Evolutionary conservation across 495 filamentous ascomycete genomes (phyloP), one percentile per base, ranked within the genome.

Genomic region (Neurospora hispaniola): DNA sequence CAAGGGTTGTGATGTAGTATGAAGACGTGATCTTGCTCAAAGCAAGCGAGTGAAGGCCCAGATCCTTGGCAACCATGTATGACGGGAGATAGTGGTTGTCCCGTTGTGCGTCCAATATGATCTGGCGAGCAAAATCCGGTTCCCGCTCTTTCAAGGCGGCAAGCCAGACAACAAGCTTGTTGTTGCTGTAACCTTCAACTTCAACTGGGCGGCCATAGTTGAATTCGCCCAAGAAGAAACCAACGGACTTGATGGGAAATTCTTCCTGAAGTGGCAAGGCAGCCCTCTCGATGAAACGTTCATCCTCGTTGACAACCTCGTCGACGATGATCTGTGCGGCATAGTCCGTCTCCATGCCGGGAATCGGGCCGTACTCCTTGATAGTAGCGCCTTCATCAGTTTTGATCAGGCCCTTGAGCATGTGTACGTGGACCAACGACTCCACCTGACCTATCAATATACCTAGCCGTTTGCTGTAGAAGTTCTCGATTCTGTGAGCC

Each of bases 221-320:
- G 82, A 90, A 95, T 4, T 98, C 96, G 54, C 96, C 96, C n/a
- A 99, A 82, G 84, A 97, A 99, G 84, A 99, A 98, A 2, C 91
- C 94, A 48, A 89, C 86, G 16, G 92, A 90, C 70, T 89, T 90
- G 71, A 89, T 80, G 0, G 96, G 94, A 78, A 98, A 98, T 74
- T 99, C 96, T 80, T 98, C 89, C 78, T 94, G 92, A 48, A 99
- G 89, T 3, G 94, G 91, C 10, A 96, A 74, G 27, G 96, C 94
- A 42, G 88, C 90, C 74, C 89, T 89, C 83, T 99, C 96, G 62
- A 98, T 86, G 82, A 98, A 98, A 39, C 96, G 90, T 76, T 91
- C 90, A 78, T 99, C 96, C 74, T 96, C 92, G 81, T 93, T 97
- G 76, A 93, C 80, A 10, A 99, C 94, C 71, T 94, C 89, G 77